phyloP scores from a whole-genome alignment of 257 asterid genomes.

The Jacaranda mimosifolia region DNA sequence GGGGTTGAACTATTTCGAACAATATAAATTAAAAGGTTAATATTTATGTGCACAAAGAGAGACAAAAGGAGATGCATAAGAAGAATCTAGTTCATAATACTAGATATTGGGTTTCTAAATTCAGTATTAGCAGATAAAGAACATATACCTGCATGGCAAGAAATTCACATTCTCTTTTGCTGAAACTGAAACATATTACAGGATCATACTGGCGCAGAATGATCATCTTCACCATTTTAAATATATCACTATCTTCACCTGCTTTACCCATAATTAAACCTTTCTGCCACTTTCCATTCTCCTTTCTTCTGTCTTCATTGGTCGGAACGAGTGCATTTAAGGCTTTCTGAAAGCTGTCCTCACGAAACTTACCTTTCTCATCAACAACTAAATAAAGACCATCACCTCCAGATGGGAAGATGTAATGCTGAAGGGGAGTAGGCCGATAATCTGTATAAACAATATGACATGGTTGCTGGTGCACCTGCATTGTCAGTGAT shows the following conservation, averaged over 20 bases:
- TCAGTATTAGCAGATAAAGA: constrained; percentile 13
- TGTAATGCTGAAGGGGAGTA: constrained; percentile 96
- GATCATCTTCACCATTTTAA: constrained; percentile 98
- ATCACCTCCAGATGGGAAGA: constrained; percentile 94
- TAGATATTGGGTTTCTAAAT: neutral
- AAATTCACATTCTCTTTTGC: constrained; percentile 98
- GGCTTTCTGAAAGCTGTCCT: constrained; percentile 96
- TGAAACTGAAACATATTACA: constrained; percentile 98
- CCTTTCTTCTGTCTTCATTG: constrained; percentile 70
- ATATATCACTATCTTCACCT: constrained; percentile 92
- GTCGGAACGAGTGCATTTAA: constrained; percentile 80
- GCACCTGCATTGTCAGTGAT: constrained; percentile 72
- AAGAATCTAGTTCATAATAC: constrained; percentile 1
- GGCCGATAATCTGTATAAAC: constrained; percentile 98
- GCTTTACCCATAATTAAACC: constrained; percentile 78
- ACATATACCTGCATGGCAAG: constrained; percentile 95
- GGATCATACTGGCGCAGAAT: constrained; percentile 96
- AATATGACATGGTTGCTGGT: constrained; percentile 96
- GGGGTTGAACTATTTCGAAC: constrained; percentile 11
- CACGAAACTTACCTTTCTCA: constrained; percentile 94
- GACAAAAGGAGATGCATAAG: neutral
- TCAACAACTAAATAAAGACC: constrained; percentile 94
- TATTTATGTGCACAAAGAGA: neutral
- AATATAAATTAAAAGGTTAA: neutral
- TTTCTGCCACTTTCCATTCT: constrained; percentile 78